Conservation (phyloP, 139 green algal species). For the Picochlorum costavermella region DNA sequence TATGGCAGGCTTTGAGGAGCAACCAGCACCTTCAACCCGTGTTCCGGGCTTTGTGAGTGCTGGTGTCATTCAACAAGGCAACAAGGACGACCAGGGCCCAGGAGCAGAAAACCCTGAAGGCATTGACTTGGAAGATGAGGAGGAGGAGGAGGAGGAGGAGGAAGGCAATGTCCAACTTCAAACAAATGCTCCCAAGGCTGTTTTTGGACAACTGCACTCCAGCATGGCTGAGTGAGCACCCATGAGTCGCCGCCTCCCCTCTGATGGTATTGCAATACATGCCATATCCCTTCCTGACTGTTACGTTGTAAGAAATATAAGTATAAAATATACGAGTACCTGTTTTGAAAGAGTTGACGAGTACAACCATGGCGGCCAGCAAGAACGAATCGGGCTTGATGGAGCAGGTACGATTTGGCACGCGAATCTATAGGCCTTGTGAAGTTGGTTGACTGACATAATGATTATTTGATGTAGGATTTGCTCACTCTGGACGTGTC, state of each 20-base stretch:
- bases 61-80: conserved; percentile 57
- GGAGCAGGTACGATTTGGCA: conserved; percentile 25
- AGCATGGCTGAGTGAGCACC: background rate
- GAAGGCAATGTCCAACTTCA: conserved; percentile 47
- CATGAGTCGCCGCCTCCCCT: conserved; percentile 2
- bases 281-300: too few relatives aligned
- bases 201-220: conserved; percentile 51
- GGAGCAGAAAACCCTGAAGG: conserved; percentile 78
- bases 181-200: conserved; percentile 70
- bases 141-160: conserved; percentile 46
- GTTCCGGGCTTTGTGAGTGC: conserved; percentile 76
- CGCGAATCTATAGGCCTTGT: background rate
- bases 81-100: background rate
- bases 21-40: conserved; percentile 20
- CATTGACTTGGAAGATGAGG: conserved; percentile 74
- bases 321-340: conserved; percentile 5
- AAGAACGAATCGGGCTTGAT: conserved; percentile 22
- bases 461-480: conserved; percentile 52
- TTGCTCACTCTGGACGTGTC: conserved; percentile 73
- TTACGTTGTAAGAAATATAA: background rate
- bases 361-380: conserved; percentile 13
- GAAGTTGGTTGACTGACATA: background rate
- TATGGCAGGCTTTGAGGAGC: conserved; percentile 74
- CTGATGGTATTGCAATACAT: too few relatives aligned
- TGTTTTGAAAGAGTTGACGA: conserved; percentile 2